A percentile compares a stretch with the other conserved stretches of the same genome.
Evolutionary conservation across 2,329 filamentous ascomycete species (phyloP).

Genomic region (Fusarium pseudograminearum): DNA sequence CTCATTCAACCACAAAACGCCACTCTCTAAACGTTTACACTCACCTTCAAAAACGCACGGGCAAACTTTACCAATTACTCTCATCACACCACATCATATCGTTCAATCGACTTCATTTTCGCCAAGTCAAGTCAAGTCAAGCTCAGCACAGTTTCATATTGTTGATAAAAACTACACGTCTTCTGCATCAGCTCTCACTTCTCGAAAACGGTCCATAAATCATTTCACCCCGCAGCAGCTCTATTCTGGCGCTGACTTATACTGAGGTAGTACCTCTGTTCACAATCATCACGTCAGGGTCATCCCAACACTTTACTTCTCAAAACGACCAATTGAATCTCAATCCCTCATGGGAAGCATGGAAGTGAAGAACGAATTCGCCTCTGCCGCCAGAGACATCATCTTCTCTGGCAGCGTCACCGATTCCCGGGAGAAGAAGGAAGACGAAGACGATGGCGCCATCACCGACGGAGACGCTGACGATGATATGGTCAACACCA

Average conservation of each 20-base stretch:
- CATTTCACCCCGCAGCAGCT: constrained; percentile 6
- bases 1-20: constrained; percentile 8
- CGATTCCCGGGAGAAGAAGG: constrained; percentile 19
- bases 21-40: constrained; percentile 1
- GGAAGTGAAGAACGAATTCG: constrained; percentile 45
- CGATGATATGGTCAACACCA: constrained; percentile 53
- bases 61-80: constrained; percentile 18
- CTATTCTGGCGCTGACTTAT: constrained; percentile 20
- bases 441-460: constrained; percentile 48
- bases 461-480: constrained; percentile 58
- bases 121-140: constrained; percentile 16
- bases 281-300: not conserved
- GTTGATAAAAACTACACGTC: constrained; percentile 13
- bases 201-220: constrained; percentile 23
- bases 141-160: constrained; percentile 3
- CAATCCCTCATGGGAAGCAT: constrained; percentile 17
- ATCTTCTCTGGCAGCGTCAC: constrained; percentile 43
- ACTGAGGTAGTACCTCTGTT: constrained; percentile 31
- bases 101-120: constrained; percentile 16
- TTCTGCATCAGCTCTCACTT: constrained; percentile 10
- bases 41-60: constrained; percentile 22
- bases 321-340: not conserved
- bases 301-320: not conserved
- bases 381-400: constrained; percentile 46
- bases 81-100: constrained; percentile 38